Conservation (phyloP, 2,329 filamentous ascomycete species). For the Neonectria sp. region DNA sequence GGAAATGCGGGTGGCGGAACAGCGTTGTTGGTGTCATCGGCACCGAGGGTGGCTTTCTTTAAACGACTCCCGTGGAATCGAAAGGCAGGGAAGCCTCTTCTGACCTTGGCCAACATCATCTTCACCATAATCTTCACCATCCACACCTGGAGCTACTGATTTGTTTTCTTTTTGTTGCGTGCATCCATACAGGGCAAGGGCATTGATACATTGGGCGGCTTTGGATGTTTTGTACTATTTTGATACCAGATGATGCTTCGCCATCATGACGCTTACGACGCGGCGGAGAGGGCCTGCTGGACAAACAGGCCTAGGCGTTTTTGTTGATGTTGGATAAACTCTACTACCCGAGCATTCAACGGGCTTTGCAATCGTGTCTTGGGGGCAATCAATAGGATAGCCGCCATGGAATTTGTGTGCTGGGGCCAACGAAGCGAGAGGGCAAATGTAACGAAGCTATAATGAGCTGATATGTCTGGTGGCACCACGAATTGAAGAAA, state of each 20-base stretch:
- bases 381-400: background rate
- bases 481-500: background rate
- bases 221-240: slow-evolving; percentile 47
- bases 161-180: slow-evolving; percentile 15
- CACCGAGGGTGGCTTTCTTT: slow-evolving; percentile 70
- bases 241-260: slow-evolving; percentile 48
- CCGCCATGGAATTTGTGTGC: background rate
- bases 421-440: background rate
- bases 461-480: background rate
- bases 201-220: slow-evolving; percentile 27
- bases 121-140: slow-evolving; percentile 11
- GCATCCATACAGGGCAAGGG: slow-evolving; percentile 18
- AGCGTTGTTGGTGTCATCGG: slow-evolving; percentile 70
- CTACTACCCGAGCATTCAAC: background rate
- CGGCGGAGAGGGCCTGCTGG: slow-evolving; percentile 35
- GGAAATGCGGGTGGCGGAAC: slow-evolving; percentile 70
- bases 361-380: background rate
- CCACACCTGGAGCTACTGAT: slow-evolving; percentile 19
- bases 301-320: slow-evolving; percentile 38
- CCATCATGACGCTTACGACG: slow-evolving; percentile 47
- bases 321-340: slow-evolving; percentile 35
- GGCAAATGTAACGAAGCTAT: background rate
- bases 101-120: slow-evolving; percentile 2
- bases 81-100: slow-evolving; percentile 9
- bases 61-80: slow-evolving; percentile 40